A percentile compares a stretch with the other conserved stretches of the same genome.
Evolutionary conservation across 257 asterid species (phyloP).

Genomic region (Cinchona pubescens): DNA sequence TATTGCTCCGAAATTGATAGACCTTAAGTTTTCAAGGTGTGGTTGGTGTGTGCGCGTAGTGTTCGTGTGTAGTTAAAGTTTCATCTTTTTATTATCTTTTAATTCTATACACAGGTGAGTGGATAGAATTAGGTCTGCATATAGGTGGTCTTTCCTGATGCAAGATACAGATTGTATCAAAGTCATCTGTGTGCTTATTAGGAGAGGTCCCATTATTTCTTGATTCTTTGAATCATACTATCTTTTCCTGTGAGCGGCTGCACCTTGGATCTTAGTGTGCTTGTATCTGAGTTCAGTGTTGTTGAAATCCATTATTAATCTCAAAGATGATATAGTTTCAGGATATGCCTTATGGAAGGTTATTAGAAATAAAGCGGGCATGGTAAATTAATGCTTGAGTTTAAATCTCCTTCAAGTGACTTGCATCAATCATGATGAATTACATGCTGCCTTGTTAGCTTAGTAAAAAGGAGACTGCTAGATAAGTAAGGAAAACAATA

Average conservation of each 20-base stretch:
- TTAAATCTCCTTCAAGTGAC: neutral
- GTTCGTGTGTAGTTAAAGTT: too few species aligned
- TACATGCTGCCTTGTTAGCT: neutral
- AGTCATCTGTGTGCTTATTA: neutral
- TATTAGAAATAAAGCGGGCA: neutral
- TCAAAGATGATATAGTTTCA: neutral
- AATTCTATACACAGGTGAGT: neutral
- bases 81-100: neutral
- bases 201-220: neutral
- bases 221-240: neutral
- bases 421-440: neutral
- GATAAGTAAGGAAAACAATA: neutral
- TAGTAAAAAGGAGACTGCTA: neutral
- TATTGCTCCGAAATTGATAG: neutral
- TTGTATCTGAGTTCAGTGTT: neutral
- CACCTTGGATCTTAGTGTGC: neutral
- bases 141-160: neutral
- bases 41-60: neutral
- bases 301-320: neutral
- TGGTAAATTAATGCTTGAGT: neutral
- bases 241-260: neutral
- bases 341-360: neutral
- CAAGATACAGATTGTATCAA: neutral
- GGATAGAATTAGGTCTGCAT: neutral
- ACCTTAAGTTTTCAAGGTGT: neutral